Conservation (phyloP, 345 rosid genomes). For the Murraya koenigii region DNA sequence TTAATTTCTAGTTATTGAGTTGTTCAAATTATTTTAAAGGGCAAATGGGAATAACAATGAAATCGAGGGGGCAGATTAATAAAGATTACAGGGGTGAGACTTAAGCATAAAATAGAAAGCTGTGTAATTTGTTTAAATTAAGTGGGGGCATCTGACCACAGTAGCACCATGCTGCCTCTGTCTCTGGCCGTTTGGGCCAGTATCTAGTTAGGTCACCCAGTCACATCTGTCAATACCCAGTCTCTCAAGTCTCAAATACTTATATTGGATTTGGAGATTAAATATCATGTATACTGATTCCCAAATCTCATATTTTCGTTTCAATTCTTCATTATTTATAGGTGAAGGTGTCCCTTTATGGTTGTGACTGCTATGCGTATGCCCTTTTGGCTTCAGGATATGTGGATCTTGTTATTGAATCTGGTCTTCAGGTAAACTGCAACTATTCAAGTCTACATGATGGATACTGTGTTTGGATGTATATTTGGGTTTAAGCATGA, state of each 20-base stretch:
- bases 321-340: constrained; percentile 22
- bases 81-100: no score
- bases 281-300: background rate
- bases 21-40: no score
- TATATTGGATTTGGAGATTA: background rate
- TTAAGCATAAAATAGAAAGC: no score
- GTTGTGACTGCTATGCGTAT: constrained; percentile 98
- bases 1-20: no score
- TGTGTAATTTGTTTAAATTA: no score
- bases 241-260: background rate
- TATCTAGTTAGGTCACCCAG: background rate
- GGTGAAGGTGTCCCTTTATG: constrained; percentile 92
- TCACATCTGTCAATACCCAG: background rate
- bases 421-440: constrained; percentile 75
- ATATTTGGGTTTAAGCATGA: background rate
- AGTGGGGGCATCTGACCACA: no score
- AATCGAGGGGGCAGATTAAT: no score
- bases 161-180: no score
- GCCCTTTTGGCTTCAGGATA: constrained; percentile 93
- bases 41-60: no score
- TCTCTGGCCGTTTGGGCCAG: no score
- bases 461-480: background rate
- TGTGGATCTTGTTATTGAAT: constrained; percentile 94
- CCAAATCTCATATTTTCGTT: background rate
- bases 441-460: background rate